Conservation (phyloP, 768 basidiomycete species). For the Pleurotus tuoliensis region DNA sequence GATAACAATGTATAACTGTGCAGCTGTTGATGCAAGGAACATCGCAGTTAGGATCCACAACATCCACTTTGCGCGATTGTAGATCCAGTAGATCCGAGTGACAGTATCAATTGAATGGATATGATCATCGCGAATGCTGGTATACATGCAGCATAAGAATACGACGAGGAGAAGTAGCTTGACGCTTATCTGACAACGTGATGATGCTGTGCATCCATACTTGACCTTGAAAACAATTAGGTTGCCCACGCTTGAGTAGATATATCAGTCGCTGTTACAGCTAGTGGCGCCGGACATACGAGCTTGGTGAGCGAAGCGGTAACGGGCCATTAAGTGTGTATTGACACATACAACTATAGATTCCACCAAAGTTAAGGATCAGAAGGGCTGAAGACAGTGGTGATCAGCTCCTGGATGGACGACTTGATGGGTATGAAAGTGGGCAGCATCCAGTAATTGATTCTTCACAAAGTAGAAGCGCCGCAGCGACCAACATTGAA, state of each 20-base stretch:
- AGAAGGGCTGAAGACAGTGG: neutral
- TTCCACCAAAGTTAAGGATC: neutral
- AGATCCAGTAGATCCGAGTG: neutral
- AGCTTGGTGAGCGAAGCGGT: neutral
- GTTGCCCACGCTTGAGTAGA: neutral
- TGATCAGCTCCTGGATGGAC: neutral
- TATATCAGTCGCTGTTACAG: neutral
- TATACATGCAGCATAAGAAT: neutral
- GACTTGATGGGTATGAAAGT: neutral
- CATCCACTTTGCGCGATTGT: neutral
- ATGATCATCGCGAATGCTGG: neutral
- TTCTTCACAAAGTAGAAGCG: no score
- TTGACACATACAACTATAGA: neutral
- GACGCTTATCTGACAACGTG: neutral
- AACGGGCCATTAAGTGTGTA: neutral
- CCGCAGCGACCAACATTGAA: no score
- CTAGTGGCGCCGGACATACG: neutral
- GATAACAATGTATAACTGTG: neutral
- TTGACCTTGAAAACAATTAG: neutral
- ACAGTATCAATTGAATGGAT: neutral
- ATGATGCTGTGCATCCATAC: neutral
- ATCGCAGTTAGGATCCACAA: neutral
- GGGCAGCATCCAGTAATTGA: no score
- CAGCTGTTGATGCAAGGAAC: neutral
- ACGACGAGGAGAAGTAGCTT: neutral